Evolutionary conservation across 169 alveolate genomes (phyloP).

Genomic region (Sarcocystis neurona): DNA sequence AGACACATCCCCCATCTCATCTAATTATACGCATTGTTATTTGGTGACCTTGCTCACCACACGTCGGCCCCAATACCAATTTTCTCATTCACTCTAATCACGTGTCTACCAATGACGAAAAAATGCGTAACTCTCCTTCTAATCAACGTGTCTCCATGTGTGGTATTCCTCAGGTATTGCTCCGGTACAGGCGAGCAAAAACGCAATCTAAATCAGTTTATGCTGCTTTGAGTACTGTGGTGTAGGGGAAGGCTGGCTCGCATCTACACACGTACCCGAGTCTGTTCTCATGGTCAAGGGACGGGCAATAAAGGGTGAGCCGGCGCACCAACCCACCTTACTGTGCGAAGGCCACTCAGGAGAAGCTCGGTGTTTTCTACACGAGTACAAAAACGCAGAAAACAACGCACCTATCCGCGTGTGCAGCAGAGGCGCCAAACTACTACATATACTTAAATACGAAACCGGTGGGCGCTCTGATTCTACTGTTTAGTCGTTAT

Average conservation of each 20-base stretch:
- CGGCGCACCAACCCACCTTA: background rate
- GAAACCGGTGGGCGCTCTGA: background rate
- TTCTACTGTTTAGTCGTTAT: background rate
- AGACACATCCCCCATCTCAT: too few relatives aligned
- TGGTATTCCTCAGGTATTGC: background rate
- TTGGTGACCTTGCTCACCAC: too few relatives aligned
- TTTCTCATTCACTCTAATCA: too few relatives aligned
- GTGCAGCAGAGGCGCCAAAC: conserved; percentile 29
- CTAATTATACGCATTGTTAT: too few relatives aligned
- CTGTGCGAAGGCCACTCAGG: too few relatives aligned
- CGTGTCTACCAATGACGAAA: too few relatives aligned
- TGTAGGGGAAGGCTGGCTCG: conserved; percentile 25
- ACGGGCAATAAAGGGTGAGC: background rate
- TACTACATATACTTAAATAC: background rate
- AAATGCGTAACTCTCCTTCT: too few relatives aligned
- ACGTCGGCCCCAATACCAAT: too few relatives aligned
- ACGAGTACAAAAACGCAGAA: background rate
- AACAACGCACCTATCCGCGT: background rate
- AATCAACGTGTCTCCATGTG: too few relatives aligned
- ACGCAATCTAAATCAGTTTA: too few relatives aligned
- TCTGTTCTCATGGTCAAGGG: conserved; percentile 33
- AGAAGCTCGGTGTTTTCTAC: background rate
- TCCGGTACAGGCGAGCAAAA: background rate
- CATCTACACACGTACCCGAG: background rate
- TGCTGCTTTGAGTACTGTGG: background rate